Conservation (phyloP, 495 filamentous ascomycete species). For the Sordaria brevicollis region DNA sequence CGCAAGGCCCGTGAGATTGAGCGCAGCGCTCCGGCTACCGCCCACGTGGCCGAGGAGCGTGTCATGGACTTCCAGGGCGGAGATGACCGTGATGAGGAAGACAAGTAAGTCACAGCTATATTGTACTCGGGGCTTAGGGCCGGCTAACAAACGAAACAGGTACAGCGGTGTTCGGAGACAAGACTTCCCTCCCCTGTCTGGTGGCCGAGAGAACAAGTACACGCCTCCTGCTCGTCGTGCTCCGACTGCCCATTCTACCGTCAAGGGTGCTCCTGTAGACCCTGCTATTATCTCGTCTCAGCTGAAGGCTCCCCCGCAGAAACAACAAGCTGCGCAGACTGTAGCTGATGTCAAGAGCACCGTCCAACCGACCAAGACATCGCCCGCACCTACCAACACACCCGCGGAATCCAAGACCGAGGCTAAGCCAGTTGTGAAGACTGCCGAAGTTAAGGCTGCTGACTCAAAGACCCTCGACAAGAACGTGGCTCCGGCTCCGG, state of each 20-base stretch:
- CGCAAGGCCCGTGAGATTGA: constrained; percentile 88
- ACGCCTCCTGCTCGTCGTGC: constrained; percentile 80
- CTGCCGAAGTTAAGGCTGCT: constrained; percentile 19
- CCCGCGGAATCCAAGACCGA: constrained; percentile 3
- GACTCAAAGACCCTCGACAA: constrained; percentile 24
- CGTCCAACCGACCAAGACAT: neutral
- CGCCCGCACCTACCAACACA: constrained; percentile 13
- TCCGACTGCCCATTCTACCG: constrained; percentile 59
- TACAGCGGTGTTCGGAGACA: constrained; percentile 86
- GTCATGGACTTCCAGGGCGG: constrained; percentile 48
- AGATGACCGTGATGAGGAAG: constrained; percentile 66
- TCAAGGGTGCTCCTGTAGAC: constrained; percentile 63
- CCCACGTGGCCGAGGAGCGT: constrained; percentile 82
- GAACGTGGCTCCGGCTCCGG: constrained; percentile 9
- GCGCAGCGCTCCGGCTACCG: constrained; percentile 51
- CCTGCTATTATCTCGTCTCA: constrained; percentile 75
- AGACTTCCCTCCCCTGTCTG: constrained; percentile 55
- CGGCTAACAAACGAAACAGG: constrained; percentile 34
- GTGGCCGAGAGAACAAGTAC: constrained; percentile 59
- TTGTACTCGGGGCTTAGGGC: neutral
- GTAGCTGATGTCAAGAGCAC: constrained; percentile 28
- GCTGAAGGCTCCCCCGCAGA: constrained; percentile 38
- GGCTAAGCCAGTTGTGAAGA: constrained; percentile 3
- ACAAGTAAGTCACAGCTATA: constrained; percentile 53
- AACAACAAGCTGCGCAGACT: constrained; percentile 35